A percentile compares a stretch with the other conserved stretches of the same genome.
Conservation (phyloP, 495 filamentous ascomycete species). For the Pseudotulostoma volvatum region DNA sequence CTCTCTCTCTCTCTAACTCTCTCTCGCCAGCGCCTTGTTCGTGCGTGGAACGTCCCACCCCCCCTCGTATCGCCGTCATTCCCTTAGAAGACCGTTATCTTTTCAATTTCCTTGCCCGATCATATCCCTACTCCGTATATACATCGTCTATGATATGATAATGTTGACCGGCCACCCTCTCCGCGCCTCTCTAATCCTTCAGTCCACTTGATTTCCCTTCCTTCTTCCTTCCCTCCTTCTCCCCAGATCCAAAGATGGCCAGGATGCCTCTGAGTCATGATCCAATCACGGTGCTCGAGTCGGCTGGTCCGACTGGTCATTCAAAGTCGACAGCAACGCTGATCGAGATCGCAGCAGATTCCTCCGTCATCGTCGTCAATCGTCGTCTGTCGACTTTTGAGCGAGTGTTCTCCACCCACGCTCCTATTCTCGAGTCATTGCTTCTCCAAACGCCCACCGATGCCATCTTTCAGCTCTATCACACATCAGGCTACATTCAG, state of each 20-base stretch:
- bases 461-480: slow-evolving; percentile 39
- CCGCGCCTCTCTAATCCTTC: neutral
- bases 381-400: slow-evolving; percentile 34
- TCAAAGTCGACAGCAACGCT: neutral
- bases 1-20: no score
- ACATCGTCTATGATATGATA: no score
- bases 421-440: slow-evolving; percentile 40
- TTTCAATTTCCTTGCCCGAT: slow-evolving; percentile 1
- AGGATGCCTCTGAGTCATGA: neutral
- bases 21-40: no score
- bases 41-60: no score
- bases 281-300: neutral
- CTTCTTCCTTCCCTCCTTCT: neutral
- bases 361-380: slow-evolving; percentile 13
- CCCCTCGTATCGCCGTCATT: no score
- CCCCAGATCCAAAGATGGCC: neutral
- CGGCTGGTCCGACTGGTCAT: neutral
- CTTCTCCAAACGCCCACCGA: slow-evolving; percentile 40
- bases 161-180: slow-evolving; percentile 1
- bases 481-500: slow-evolving; percentile 37
- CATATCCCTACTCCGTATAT: no score
- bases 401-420: slow-evolving; percentile 34
- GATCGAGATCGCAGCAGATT: slow-evolving; percentile 16
- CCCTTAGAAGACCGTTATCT: no score
- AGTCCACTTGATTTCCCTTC: neutral